Evolutionary conservation across 805 yeast species (phyloP), one percentile per base, ranked within the genome.

Genomic region (Ogataea glucozyma): DNA sequence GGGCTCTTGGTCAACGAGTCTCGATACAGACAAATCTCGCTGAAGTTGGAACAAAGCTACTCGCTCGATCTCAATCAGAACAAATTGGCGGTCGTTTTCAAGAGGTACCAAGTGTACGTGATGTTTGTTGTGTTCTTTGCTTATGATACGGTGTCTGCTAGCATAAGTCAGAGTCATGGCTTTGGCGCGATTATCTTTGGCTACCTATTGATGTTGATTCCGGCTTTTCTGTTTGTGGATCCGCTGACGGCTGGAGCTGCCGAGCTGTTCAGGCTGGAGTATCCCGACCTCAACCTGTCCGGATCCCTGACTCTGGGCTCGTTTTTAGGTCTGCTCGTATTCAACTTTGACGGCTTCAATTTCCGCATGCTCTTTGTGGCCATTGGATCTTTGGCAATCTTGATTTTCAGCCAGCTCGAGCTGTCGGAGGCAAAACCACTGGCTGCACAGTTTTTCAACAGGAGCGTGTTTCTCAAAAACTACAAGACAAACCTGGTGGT

Each of bases 331-430:
- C 27, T 54, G 22, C 36, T 60, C 6, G 26, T 34, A 2, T 44
- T 47, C 18, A 41, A 46, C 6, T 42, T 50, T 22, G 54, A 50
- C 3, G 40, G 43, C 14, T 48, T 56, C 45, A 62, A 58, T 38
- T 48, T 58, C 24, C 60, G 53, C 33, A 54, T 66, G 65, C 29
- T 63, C 19, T 45, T 62, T 21, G 49, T 66, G 7, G 46, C 63
- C 21, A 29, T 60, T 17, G 65, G 69, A 0, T 64, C 67, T 0
- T 26, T 64, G 27, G 4, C 56, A 14, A 54, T 64, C 4, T 41
- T 62, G 16, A 34, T 58, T 3, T 43, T 60, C 14, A 61, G 66
- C 27, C 68, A 64, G 43, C 38, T 61, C 27, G 65, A 64, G 30
- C 48, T 49, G 3, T 46, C 49, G 2, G 46, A 44, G 16, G 35